Base-by-base conservation (phyloP, 2,329 filamentous ascomycete species). In the Biscogniauxia marginata region DNA sequence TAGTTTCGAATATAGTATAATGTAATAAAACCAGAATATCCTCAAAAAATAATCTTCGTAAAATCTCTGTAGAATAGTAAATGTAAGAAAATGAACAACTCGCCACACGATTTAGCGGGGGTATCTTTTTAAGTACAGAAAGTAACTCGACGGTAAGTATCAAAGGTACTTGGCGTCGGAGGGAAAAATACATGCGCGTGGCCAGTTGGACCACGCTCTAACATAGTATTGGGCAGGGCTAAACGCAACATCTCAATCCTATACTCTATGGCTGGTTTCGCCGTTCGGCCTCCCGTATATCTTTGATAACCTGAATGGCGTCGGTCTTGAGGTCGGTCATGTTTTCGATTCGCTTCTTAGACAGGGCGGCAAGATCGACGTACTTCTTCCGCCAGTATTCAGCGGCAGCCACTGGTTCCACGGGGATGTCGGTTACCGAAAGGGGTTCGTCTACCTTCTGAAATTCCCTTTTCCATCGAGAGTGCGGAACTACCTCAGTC, bases 401-500 rank as follows among this genome's bases (percentile, higher is more conserved):
- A 7, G 62, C 64, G 9, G 66, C 66, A 4, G 65, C 62, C 44
- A 71, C 74, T 3, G 73, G 73, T 4, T 62, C 63, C 11, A 62
- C 52, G 49, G 65, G 61, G 63, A 68, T 62, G 55, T 66, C 53
- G 60, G 60, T 59, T n/a, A 52, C 57, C 25, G 56, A 57, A 7
- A 56, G 55, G 18, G 62, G 50, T 48, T 65, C 54, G 13, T 59
- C 54, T 48, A 55, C 43, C 2, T 52, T 62, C 50, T 62, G 64
- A 50, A 59, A 52, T 34, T 57, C 64, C 56, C 66, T 70, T 63
- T 71, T 75, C 75, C 77, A 79, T 63, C 72, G 73, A 6, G 68
- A 71, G 49, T 76, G 72, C 59, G 72, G 73, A 39, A 81, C 80
- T 58, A 67, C 70, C 64, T 81, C 79, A 52, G 76, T 73, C 70